Evolutionary conservation across 2,329 filamentous ascomycete species (phyloP).

Genomic region (Zalaria sp.): DNA sequence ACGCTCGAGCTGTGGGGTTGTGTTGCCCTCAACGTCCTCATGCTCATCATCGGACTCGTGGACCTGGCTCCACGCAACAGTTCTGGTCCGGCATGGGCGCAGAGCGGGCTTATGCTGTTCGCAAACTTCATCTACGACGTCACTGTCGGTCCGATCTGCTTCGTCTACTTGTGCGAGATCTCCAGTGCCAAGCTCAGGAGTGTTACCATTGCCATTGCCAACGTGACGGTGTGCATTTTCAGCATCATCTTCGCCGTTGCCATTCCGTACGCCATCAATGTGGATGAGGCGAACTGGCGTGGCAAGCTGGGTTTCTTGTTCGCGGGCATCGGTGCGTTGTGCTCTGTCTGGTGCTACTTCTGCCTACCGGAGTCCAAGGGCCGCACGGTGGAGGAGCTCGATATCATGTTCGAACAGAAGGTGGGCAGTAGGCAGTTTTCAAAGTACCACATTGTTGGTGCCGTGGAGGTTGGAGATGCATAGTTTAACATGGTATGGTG

Average conservation of each 20-base stretch:
- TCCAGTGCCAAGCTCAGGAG: slow-evolving; percentile 5
- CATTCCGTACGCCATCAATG: slow-evolving; percentile 18
- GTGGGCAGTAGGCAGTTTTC: slow-evolving; percentile 15
- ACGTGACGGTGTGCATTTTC: slow-evolving; percentile 8
- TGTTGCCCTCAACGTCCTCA: slow-evolving; percentile 5
- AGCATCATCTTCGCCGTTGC: slow-evolving; percentile 9
- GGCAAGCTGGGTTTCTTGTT: slow-evolving; percentile 22
- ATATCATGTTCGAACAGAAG: slow-evolving; percentile 20
- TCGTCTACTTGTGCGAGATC: slow-evolving; percentile 6
- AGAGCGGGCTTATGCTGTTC: slow-evolving; percentile 13
- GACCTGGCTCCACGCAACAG: slow-evolving; percentile 17
- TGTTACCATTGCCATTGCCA: slow-evolving; percentile 7
- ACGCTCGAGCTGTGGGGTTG: slow-evolving; percentile 23
- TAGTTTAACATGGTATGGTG: too few relatives aligned
- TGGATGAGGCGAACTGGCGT: slow-evolving; percentile 17
- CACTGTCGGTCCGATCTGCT: slow-evolving; percentile 8
- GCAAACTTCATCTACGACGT: slow-evolving; percentile 4
- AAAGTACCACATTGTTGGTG: neutral
- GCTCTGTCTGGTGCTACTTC: slow-evolving; percentile 17
- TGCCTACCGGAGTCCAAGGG: slow-evolving; percentile 20
- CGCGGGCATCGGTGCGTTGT: slow-evolving; percentile 14
- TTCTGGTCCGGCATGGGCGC: slow-evolving; percentile 25
- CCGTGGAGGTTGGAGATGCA: too few relatives aligned
- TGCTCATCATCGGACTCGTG: slow-evolving; percentile 25
- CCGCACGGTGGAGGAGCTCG: slow-evolving; percentile 21